Percentiles rank a stretch among this genome's conserved stretches.
phyloP scores from a whole-genome alignment of 2,329 filamentous ascomycete species.

The Alternaria ethzedia region DNA sequence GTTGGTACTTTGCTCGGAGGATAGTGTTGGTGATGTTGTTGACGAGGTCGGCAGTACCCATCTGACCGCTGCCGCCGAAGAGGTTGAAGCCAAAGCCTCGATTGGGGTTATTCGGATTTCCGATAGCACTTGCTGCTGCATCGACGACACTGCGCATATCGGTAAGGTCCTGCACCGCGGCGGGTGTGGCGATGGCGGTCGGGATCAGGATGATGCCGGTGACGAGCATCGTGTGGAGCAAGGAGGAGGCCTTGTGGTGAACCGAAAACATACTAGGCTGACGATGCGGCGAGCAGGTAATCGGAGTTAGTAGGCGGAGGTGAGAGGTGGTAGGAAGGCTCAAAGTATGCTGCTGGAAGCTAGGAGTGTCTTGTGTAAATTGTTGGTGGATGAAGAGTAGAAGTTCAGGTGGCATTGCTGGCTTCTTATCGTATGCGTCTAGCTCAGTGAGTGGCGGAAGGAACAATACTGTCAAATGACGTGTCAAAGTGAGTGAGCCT shows the following conservation, averaged over 20 bases:
- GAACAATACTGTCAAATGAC: neutral
- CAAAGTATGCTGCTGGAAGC: slow-evolving; percentile 17
- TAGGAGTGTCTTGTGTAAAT: slow-evolving; percentile 24
- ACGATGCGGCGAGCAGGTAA: slow-evolving; percentile 5
- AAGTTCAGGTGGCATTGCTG: neutral
- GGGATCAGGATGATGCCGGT: slow-evolving; percentile 36
- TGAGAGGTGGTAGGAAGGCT: slow-evolving; percentile 7
- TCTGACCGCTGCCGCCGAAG: slow-evolving; percentile 15
- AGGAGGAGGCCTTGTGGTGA: neutral
- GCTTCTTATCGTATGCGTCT: neutral
- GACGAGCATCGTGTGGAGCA: slow-evolving; percentile 32
- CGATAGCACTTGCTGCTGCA: slow-evolving; percentile 36
- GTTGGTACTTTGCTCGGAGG: slow-evolving; percentile 37
- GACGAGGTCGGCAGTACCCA: slow-evolving; percentile 42
- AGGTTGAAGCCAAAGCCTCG: slow-evolving; percentile 34
- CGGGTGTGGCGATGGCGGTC: slow-evolving; percentile 27
- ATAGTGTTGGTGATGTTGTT: slow-evolving; percentile 43
- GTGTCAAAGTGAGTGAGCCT: neutral
- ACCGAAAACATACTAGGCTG: slow-evolving; percentile 16
- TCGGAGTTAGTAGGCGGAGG: neutral
- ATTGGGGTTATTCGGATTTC: slow-evolving; percentile 34
- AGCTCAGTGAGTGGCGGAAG: neutral
- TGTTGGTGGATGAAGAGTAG: slow-evolving; percentile 9
- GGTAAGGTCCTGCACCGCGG: slow-evolving; percentile 39
- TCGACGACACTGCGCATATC: slow-evolving; percentile 38